Base-by-base conservation (phyloP, 1,284 basidiomycete species). In the Tilletia horrida region DNA sequence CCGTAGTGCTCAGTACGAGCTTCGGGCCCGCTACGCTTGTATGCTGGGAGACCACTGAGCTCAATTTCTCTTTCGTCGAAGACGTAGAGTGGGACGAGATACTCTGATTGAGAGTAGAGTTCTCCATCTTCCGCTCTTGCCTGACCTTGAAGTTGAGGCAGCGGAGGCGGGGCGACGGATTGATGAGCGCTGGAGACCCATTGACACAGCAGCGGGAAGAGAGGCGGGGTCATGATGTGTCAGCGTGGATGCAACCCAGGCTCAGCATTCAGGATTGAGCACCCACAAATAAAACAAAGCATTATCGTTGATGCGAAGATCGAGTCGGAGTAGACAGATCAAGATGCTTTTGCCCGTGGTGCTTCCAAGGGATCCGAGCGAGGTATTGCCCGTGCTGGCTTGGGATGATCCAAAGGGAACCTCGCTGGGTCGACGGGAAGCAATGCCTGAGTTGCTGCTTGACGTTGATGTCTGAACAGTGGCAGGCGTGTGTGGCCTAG, bases 21-120 rank as follows among this genome's bases (percentile, higher is more conserved):
- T 68, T 82, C 78, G 8, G 78, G 78, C 11, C 82, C 76, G 67
- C 81, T 66, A 11, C 77, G 67, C 42, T 82, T 66, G 65, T 82
- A 84, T 1, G 79, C 82, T 1, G 84, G 81, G n/a, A 87, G 72
- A 2, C 82, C 83, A 9, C 83, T 83, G 21, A 86, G 79, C 69
- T 86, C 86, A 66, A 86, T 76, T 69, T 84, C 83, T 7, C 84
- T 80, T 64, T 85, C 84, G 71, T 86, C 85, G 64, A 86, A 85
- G 66, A 86, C 84, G 75, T 84, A 86, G 59, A 87, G 73, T 1
- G 86, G 86, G 2, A 87, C 77, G 65, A 86, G 82, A 66, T 85
- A 83, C 9, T 84, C 85, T 43, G 79, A 69, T 23, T 71, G 67
- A 2, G 74, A 75, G 47, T 70, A 71, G 11, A 74, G 71, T 21